Evolutionary conservation across 2,329 filamentous ascomycete genomes (phyloP), one percentile per base, ranked within the genome.

Genomic region (Nothopassalora personata): DNA sequence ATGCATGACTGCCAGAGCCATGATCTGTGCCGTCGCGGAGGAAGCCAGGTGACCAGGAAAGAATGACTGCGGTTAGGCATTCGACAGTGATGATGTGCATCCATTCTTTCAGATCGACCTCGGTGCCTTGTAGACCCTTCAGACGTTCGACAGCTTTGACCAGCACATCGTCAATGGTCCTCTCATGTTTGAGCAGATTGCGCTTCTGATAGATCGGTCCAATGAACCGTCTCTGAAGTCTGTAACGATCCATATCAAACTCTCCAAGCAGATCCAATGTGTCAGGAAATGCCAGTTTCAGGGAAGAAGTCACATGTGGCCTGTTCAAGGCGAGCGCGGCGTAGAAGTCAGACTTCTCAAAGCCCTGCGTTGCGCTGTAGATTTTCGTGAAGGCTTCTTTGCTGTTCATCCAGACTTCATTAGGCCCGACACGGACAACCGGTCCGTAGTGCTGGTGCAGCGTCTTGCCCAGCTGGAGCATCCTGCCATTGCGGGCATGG

Each of bases 361-460:
- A 64, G 13, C 62, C 58, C 11, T 56, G 50, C 7, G 60, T 59
- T 3, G 27, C 53, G 48, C 62, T 59, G 58, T 63, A 63, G 9
- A 64, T 63, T 8, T 60, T 57, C 7, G 51, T 53, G 47, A 61
- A 61, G 5, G 60, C 54, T 8, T 59, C 57, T 55, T 59, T 62
- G 46, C 57, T 63, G 52, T 60, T 54, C 18, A 64, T 36, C 60
- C 60, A 63, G n/a, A 74, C 79, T 63, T 80, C 78, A 57, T 79
- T 73, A 1, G 79, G 79, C 4, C 73, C 74, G 43, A 81, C 69
- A 23, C 80, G 75, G 4, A 81, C 77, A 9, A 79, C 70, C 1
- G 71, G 69, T 5, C 79, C 79, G 63, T 77, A 77, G 28, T 64
- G 56, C 3, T 64, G 56, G 64, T 78, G 76, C 5, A 77, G 64